Evolutionary conservation across 495 filamentous ascomycete genomes (phyloP).

Genomic region (Penicillium bovifimosum): DNA sequence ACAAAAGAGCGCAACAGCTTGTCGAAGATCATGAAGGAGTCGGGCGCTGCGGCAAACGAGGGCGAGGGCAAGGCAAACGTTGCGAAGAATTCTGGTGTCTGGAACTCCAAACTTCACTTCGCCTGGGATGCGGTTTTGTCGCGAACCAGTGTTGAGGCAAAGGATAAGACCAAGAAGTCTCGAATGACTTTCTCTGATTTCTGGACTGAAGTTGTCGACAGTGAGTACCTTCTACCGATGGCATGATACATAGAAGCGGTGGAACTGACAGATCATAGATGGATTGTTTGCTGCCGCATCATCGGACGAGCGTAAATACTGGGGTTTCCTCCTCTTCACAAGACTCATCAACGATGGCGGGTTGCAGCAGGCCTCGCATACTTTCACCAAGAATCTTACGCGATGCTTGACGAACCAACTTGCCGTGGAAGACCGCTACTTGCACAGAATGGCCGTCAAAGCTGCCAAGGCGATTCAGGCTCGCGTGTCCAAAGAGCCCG

Average conservation of each 20-base stretch:
- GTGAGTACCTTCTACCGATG: constrained; percentile 42
- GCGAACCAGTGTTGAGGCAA: constrained; percentile 28
- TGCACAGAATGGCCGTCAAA: constrained; percentile 74
- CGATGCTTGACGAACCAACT: constrained; percentile 83
- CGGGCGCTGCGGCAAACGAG: constrained; percentile 47
- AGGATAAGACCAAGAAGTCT: constrained; percentile 32
- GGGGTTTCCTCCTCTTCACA: constrained; percentile 80
- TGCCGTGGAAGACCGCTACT: constrained; percentile 72
- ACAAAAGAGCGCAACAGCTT: constrained; percentile 56
- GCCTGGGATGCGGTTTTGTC: constrained; percentile 76
- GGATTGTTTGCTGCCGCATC: constrained; percentile 73
- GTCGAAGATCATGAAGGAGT: constrained; percentile 74
- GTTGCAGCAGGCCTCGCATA: constrained; percentile 38
- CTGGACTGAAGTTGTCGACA: constrained; percentile 86
- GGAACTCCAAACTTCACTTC: constrained; percentile 78
- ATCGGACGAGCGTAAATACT: constrained; percentile 82
- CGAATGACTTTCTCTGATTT: constrained; percentile 62
- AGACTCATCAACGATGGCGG: constrained; percentile 55
- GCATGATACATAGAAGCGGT: neutral
- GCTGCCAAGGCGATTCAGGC: constrained; percentile 61
- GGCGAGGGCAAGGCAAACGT: constrained; percentile 36
- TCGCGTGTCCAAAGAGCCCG: constrained; percentile 60
- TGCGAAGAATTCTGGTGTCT: constrained; percentile 60
- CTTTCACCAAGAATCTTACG: constrained; percentile 82
- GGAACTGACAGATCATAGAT: constrained; percentile 43